Conservation (phyloP, 192 early-diverging fungal genomes). For the Mortierella hygrophila region DNA sequence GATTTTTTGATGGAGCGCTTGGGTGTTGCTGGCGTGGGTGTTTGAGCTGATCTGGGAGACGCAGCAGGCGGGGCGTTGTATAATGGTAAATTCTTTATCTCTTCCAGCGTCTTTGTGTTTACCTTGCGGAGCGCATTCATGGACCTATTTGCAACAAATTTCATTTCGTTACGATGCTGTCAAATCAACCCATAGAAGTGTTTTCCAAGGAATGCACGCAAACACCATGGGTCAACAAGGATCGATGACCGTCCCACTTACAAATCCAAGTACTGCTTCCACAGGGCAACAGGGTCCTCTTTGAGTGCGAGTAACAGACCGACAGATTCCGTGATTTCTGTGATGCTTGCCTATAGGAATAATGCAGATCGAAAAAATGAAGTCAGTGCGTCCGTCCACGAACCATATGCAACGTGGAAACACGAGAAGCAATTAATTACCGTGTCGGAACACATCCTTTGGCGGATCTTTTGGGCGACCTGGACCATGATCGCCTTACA, state of each 20-base stretch:
- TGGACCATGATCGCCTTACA: constrained; percentile 83
- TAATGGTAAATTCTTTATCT: constrained; percentile 27
- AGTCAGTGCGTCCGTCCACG: not conserved
- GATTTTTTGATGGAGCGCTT: constrained; percentile 25
- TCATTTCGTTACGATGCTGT: not conserved
- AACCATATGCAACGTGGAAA: not conserved
- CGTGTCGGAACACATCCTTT: constrained; percentile 57
- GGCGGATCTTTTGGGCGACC: constrained; percentile 72
- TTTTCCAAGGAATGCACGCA: too few relatives aligned
- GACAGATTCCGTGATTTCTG: constrained; percentile 66
- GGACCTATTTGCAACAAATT: constrained; percentile 16
- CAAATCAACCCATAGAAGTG: not conserved
- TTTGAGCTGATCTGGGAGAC: constrained; percentile 28
- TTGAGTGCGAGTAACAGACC: constrained; percentile 60
- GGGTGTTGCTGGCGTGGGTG: constrained; percentile 8
- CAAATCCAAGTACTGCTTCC: constrained; percentile 62
- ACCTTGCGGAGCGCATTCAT: constrained; percentile 30
- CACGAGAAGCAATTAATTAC: constrained; percentile 12
- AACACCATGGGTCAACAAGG: not conserved
- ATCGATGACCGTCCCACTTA: constrained; percentile 21
- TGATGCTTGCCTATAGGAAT: constrained; percentile 48
- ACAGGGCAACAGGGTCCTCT: constrained; percentile 56
- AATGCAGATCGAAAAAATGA: not conserved
- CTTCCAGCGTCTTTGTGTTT: constrained; percentile 28
- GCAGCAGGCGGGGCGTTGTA: constrained; percentile 10